Evolutionary conservation across 176 grass and related monocot genomes (phyloP), one percentile per base, ranked within the genome.

Genomic region (Poa pratensis): DNA sequence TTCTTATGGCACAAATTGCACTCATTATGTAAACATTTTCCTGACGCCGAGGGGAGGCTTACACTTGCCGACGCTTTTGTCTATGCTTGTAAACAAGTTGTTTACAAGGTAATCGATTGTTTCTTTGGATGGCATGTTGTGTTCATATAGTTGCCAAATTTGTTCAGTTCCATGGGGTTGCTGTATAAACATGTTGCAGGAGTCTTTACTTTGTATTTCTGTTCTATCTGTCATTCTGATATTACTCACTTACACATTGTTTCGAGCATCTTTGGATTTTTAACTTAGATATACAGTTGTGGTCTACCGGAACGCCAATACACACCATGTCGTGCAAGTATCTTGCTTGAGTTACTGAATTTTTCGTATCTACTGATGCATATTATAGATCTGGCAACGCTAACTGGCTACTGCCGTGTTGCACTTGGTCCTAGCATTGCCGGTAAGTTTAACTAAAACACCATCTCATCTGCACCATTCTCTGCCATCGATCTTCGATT

Each of bases 61-160:
- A 98, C 96, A 58, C 96, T 98, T 79, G 96, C 93, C 22, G 96
- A 98, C 16, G 93, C 96, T 64, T 89, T 98, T 86, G 83, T 98
- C 9, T 98, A 98, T 89, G 96, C 96, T 81, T 96, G 96, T 89
- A 95, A 88, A 74, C 91, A 92, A 90, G 96, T 93, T 70, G 88
- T 95, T 87, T 93, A 98, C 6, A 98, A 98, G 91, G 96, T 98
- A 79, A 57, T n/a, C 19, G 32, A 22, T 46, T 50, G 35, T 34
- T 28, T 79, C 52, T 23, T 17, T 32, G 20, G 54, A 74, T 64
- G 50, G 2, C 24, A 66, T 76, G 15, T 43, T 79, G 0, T 78
- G 11, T 82, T 52, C 30, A 26, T 64, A 34, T 58, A 32, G 54
- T 55, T 58, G 39, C 73, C 39, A 14, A 24, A 49, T 60, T 66